phyloP scores from a whole-genome alignment of 2,329 filamentous ascomycete genomes.

The Thyridium curvatum region DNA sequence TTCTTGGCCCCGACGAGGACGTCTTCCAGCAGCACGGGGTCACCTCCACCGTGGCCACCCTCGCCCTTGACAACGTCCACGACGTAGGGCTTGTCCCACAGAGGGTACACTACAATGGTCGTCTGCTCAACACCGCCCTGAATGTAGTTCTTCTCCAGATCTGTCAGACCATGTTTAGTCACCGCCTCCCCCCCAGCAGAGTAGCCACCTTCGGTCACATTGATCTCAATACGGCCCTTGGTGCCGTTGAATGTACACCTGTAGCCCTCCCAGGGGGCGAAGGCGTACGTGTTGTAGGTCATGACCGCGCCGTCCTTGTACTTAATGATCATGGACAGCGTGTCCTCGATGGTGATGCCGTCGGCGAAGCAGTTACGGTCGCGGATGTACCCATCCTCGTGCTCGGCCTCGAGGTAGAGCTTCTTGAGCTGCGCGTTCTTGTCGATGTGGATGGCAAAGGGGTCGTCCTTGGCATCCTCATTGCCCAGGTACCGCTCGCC shows the following conservation, averaged over 20 bases:
- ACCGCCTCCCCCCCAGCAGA: conserved; percentile 48
- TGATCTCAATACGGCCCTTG: conserved; percentile 51
- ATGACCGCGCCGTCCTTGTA: conserved; percentile 51
- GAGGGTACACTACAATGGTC: conserved; percentile 40
- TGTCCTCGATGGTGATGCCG: conserved; percentile 59
- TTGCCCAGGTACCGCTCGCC: conserved; percentile 44
- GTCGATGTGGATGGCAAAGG: conserved; percentile 52
- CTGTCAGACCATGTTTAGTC: no score
- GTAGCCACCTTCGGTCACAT: conserved; percentile 57
- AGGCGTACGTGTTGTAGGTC: conserved; percentile 54
- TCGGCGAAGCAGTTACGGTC: conserved; percentile 59
- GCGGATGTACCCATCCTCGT: conserved; percentile 55
- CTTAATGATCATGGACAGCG: conserved; percentile 52
- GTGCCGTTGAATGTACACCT: conserved; percentile 53
- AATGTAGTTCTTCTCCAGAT: conserved; percentile 32
- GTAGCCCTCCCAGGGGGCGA: conserved; percentile 58
- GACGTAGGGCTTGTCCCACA: conserved; percentile 51
- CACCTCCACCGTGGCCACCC: conserved; percentile 56
- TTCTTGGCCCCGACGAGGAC: conserved; percentile 46
- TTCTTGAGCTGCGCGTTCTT: conserved; percentile 46
- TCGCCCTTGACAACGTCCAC: conserved; percentile 43
- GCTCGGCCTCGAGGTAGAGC: conserved; percentile 56
- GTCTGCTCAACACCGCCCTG: conserved; percentile 47
- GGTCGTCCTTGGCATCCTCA: conserved; percentile 43
- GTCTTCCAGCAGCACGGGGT: conserved; percentile 49